Base-by-base conservation (phyloP, 2,329 filamentous ascomycete genomes). In the Aciculosporium take region DNA sequence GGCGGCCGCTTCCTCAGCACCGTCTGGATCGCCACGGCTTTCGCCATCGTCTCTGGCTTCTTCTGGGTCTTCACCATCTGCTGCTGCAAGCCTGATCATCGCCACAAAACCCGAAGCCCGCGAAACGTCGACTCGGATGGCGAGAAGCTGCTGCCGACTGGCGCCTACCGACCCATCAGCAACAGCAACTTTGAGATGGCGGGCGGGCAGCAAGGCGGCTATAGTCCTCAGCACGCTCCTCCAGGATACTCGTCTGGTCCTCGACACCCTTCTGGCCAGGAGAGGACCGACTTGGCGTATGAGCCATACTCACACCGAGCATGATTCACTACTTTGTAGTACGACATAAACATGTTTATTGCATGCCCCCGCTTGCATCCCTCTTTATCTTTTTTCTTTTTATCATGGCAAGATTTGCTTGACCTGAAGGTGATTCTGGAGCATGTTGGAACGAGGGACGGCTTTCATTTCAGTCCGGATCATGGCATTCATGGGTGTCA, bases 21-120 rank as follows among this genome's bases (percentile, higher is more conserved):
- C 17, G 75, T 82, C 52, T 95, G 88, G 85, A 68, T 96, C 45
- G 80, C 79, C 33, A 80, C 81, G 30, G 83, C 75, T 23, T 87
- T 93, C 57, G 80, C 81, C 46, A 57, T 91, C 27, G 84, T 62
- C 32, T 81, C 82, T 7, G 76, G 75, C 48, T 64, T 94, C 57
- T 95, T 96, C 80, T 96, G 91, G 89, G 66, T 88, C 56, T 76
- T 93, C 60, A 85, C 79, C 61, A 74, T 83, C 54, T 96, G 89
- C 80, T 96, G 88, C 76, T 94, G 88, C 51, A 84, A 85, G 52
- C 61, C 61, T 12, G 61, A 63, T 42, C 49, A 52, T 47, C 47
- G 48, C 44, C 48, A 52, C 49, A 60, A 57, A 51, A 59, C 58
- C 47, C 51, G 57, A 48, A 41, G 47, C 46, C 56, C 55, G 53